Percentiles rank a stretch among this genome's conserved stretches.
Evolutionary conservation across 345 rosid species (phyloP).

Genomic region (Murraya paniculata): DNA sequence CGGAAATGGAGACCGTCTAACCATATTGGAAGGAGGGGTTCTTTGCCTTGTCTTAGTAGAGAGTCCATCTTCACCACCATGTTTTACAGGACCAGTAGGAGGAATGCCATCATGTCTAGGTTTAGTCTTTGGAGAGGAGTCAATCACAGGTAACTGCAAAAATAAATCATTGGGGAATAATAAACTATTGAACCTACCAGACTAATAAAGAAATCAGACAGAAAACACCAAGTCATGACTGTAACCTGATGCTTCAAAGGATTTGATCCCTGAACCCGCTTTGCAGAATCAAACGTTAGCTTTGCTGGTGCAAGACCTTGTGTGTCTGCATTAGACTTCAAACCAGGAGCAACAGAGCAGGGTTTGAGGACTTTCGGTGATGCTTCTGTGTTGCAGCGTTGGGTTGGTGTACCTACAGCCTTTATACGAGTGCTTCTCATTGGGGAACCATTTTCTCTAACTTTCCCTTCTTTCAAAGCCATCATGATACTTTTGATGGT

Average conservation of each 20-base stretch:
- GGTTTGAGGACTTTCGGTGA: slow-evolving; percentile 66
- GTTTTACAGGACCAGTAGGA: slow-evolving; percentile 47
- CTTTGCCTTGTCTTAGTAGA: slow-evolving; percentile 65
- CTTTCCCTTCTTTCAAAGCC: slow-evolving; percentile 91
- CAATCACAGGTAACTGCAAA: slow-evolving; percentile 62
- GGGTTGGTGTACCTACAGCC: slow-evolving; percentile 43
- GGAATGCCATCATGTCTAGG: slow-evolving; percentile 68
- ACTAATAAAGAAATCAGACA: slow-evolving; percentile 1
- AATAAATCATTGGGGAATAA: slow-evolving; percentile 13
- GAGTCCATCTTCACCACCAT: slow-evolving; percentile 49
- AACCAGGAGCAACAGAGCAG: slow-evolving; percentile 42
- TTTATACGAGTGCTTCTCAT: slow-evolving; percentile 64
- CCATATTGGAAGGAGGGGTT: slow-evolving; percentile 64
- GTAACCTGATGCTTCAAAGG: slow-evolving; percentile 75
- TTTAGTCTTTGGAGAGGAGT: slow-evolving; percentile 62
- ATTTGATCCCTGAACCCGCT: slow-evolving; percentile 49
- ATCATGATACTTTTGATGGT: slow-evolving; percentile 81
- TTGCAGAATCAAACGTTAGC: slow-evolving; percentile 48
- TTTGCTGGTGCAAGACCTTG: slow-evolving; percentile 39
- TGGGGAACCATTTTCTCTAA: slow-evolving; percentile 82
- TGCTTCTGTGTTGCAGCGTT: slow-evolving; percentile 52
- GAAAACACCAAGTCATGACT: slow-evolving; percentile 10
- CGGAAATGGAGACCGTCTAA: slow-evolving; percentile 55
- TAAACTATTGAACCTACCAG: slow-evolving; percentile 4
- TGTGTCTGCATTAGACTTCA: slow-evolving; percentile 49